Conservation (phyloP, 2,329 filamentous ascomycete species). For the Fusarium verrucosum region DNA sequence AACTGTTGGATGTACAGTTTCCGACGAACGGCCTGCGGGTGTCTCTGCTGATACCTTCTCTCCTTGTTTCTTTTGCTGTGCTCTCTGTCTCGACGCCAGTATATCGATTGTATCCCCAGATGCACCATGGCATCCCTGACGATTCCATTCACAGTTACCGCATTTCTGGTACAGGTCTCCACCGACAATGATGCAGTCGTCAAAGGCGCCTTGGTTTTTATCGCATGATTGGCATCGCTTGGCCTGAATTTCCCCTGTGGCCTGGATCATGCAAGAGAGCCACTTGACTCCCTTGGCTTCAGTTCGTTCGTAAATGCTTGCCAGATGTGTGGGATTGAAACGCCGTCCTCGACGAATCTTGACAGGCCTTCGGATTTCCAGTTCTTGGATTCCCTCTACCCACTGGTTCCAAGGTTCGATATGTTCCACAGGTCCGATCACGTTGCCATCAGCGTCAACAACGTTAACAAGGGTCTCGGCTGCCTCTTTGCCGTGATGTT, state of each 20-base stretch:
- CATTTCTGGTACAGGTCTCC: slow-evolving; percentile 57
- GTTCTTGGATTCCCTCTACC: slow-evolving; percentile 50
- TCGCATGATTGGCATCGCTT: slow-evolving; percentile 55
- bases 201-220: slow-evolving; percentile 56
- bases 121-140: slow-evolving; percentile 50
- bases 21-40: neutral
- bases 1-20: slow-evolving; percentile 12
- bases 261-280: slow-evolving; percentile 61
- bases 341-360: slow-evolving; percentile 55
- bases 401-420: slow-evolving; percentile 54
- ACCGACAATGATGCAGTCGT: slow-evolving; percentile 56
- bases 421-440: slow-evolving; percentile 51
- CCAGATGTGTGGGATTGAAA: slow-evolving; percentile 53
- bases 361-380: slow-evolving; percentile 53
- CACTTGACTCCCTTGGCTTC: slow-evolving; percentile 57
- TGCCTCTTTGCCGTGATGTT: slow-evolving; percentile 16
- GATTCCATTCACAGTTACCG: slow-evolving; percentile 63
- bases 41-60: slow-evolving; percentile 4
- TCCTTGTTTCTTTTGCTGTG: slow-evolving; percentile 22
- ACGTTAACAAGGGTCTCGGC: slow-evolving; percentile 48
- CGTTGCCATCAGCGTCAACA: slow-evolving; percentile 49
- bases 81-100: slow-evolving; percentile 23
- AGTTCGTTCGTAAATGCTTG: slow-evolving; percentile 54
- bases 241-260: slow-evolving; percentile 55
- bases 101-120: slow-evolving; percentile 40